Evolutionary conservation across 768 basidiomycete genomes (phyloP).

Genomic region (Porpolomopsis calyptriformis): DNA sequence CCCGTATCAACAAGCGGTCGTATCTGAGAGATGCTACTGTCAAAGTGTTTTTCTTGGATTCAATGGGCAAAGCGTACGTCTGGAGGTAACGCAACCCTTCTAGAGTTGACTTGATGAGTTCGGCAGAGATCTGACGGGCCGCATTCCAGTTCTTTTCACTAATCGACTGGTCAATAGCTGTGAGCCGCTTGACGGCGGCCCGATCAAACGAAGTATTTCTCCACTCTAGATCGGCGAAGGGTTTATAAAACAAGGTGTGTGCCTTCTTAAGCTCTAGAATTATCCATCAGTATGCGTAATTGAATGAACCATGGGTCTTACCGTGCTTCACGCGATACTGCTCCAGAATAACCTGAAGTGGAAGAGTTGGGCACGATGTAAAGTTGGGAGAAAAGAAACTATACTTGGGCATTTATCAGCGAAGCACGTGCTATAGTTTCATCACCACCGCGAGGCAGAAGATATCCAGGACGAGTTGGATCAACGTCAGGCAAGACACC

Average conservation of each 20-base stretch:
- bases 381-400: background rate
- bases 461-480: constrained; percentile 46
- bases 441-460: constrained; percentile 37
- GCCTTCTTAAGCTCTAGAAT: constrained; percentile 47
- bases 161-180: constrained; percentile 38
- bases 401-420: constrained; percentile 55
- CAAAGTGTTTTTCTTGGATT: background rate
- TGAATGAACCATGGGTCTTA: constrained; percentile 20
- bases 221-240: constrained; percentile 42
- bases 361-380: background rate
- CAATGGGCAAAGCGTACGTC: constrained; percentile 31
- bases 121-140: constrained; percentile 38
- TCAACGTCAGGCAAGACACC: constrained; percentile 74
- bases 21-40: constrained; percentile 17
- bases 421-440: constrained; percentile 42
- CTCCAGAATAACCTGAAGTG: constrained; percentile 56
- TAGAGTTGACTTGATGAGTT: constrained; percentile 44
- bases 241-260: constrained; percentile 52
- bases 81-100: constrained; percentile 68
- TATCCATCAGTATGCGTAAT: constrained; percentile 3
- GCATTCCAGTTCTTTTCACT: constrained; percentile 30
- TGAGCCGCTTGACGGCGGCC: constrained; percentile 26
- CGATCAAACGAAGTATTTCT: constrained; percentile 16
- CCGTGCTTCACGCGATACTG: constrained; percentile 73
- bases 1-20: constrained; percentile 61